A percentile compares a stretch with the other conserved stretches of the same genome.
Evolutionary conservation across 2,329 filamentous ascomycete species (phyloP).

Genomic region (Hirsutella thompsonii): DNA sequence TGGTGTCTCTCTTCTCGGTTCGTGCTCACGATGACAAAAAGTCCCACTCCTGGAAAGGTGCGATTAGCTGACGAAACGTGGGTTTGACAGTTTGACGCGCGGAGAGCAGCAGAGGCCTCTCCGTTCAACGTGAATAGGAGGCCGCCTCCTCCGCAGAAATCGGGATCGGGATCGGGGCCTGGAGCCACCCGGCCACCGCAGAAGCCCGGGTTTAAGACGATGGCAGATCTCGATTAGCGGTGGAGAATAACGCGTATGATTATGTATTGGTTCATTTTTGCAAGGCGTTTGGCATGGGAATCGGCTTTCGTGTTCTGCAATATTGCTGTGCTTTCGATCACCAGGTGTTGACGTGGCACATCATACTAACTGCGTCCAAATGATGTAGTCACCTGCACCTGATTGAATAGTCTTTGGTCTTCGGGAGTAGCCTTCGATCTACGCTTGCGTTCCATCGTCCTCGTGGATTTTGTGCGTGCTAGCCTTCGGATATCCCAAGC

Average conservation of each 20-base stretch:
- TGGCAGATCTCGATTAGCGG: slow-evolving; percentile 34
- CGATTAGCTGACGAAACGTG: neutral
- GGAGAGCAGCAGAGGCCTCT: slow-evolving; percentile 46
- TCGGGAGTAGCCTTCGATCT: too few relatives aligned
- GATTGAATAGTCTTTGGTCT: too few relatives aligned
- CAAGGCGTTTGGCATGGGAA: neutral
- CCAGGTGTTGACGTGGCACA: too few relatives aligned
- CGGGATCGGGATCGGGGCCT: slow-evolving; percentile 4
- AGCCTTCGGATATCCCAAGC: too few relatives aligned
- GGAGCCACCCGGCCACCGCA: slow-evolving; percentile 14
- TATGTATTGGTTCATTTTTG: neutral
- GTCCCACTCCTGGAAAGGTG: neutral
- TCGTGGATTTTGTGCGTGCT: too few relatives aligned
- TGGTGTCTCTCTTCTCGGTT: slow-evolving; percentile 48
- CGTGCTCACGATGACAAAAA: slow-evolving; percentile 13
- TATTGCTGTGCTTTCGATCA: too few relatives aligned
- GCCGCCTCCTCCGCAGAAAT: slow-evolving; percentile 9
- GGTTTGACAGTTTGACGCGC: slow-evolving; percentile 40
- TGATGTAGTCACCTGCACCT: too few relatives aligned
- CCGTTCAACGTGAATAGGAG: slow-evolving; percentile 40
- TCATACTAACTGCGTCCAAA: too few relatives aligned
- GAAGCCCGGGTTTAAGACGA: slow-evolving; percentile 32
- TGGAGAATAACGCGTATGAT: neutral
- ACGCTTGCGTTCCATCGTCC: too few relatives aligned
- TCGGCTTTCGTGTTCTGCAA: neutral